Evolutionary conservation across 2,329 filamentous ascomycete genomes (phyloP).

Genomic region (Bisporella sp.): DNA sequence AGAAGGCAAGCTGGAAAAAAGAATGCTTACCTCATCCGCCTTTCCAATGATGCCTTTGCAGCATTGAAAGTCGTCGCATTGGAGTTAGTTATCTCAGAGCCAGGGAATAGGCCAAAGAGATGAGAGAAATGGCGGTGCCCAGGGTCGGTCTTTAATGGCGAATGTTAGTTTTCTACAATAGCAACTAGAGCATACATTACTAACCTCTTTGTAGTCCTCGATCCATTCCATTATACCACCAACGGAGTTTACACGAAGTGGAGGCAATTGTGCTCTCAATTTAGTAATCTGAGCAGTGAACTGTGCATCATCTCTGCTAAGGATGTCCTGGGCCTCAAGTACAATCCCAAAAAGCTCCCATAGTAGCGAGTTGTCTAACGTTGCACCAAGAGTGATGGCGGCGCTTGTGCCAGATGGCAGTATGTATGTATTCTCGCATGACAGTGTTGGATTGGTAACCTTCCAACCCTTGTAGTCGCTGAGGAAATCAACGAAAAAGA

Average conservation of each 20-base stretch:
- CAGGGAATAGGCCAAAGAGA: slow-evolving; percentile 41
- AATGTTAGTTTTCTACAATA: too few relatives aligned
- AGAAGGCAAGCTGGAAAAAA: too few relatives aligned
- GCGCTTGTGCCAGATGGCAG: background rate
- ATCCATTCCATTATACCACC: slow-evolving; percentile 35
- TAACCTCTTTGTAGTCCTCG: slow-evolving; percentile 26
- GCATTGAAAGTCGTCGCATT: slow-evolving; percentile 16
- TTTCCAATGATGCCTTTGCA: slow-evolving; percentile 21
- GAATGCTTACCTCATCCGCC: too few relatives aligned
- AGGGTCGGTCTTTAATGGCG: slow-evolving; percentile 28
- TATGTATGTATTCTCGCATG: background rate
- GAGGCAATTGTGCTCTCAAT: slow-evolving; percentile 15
- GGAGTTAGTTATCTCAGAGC: slow-evolving; percentile 29
- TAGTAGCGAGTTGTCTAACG: background rate
- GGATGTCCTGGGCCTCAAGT: background rate
- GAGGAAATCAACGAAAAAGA: slow-evolving; percentile 28
- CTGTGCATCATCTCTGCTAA: slow-evolving; percentile 7
- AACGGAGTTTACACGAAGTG: slow-evolving; percentile 35
- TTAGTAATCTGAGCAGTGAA: slow-evolving; percentile 12
- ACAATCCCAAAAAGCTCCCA: background rate
- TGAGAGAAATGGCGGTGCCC: slow-evolving; percentile 46
- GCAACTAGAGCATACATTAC: too few relatives aligned
- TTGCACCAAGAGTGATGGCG: background rate
- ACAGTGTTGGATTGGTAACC: background rate
- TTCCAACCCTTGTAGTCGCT: slow-evolving; percentile 19